Evolutionary conservation across 1,284 basidiomycete genomes (phyloP), one percentile per base, ranked within the genome.

Genomic region (Singerocomus inundabilis): DNA sequence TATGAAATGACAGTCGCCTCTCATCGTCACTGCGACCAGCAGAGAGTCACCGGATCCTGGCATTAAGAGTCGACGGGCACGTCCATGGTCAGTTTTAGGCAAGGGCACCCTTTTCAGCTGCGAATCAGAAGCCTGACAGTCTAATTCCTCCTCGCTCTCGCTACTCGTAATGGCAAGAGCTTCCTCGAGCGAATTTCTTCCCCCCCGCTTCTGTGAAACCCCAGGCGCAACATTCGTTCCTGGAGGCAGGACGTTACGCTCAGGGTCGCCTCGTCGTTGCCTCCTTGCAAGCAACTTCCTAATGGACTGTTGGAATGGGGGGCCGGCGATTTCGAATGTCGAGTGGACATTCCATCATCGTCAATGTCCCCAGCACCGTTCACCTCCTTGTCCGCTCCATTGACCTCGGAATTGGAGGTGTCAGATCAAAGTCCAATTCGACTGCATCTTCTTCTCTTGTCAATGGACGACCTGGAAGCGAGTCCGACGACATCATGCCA

Each of bases 1-100:
- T 51, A 80, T 74, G 57, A 78, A 80, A 49, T 81, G 74, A 15
- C 71, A 63, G 52, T 81, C 77, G 24, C 72, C 74, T 37, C 76
- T 68, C 77, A 81, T 78, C 26, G 75, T 73, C 38, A 82, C 66
- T 16, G 77, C 72, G 36, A 73, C 67, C 29, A 77, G 56, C 11
- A 76, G 75, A 35, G 72, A 55, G 34, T 58, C 57, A 21, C 52
- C 48, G 40, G 66, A 59, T 28, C 53, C 41, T 33, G 76, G 73
- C 25, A 73, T 58, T 15, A 81, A 57, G 46, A 82, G 56, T 42
- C 80, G 66, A 57, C 76, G 69, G 36, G 71, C 64, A 36, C 70
- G 70, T 31, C 70, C 72, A 60, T 69, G 59, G 18, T 63, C 55
- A 8, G 74, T 68, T 57, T 66, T 72, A 25, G 77, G 78, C 32